Percentiles rank a stretch among this genome's conserved stretches.
phyloP scores from a whole-genome alignment of 148 eudicot species.

The Arbutus unedo region DNA sequence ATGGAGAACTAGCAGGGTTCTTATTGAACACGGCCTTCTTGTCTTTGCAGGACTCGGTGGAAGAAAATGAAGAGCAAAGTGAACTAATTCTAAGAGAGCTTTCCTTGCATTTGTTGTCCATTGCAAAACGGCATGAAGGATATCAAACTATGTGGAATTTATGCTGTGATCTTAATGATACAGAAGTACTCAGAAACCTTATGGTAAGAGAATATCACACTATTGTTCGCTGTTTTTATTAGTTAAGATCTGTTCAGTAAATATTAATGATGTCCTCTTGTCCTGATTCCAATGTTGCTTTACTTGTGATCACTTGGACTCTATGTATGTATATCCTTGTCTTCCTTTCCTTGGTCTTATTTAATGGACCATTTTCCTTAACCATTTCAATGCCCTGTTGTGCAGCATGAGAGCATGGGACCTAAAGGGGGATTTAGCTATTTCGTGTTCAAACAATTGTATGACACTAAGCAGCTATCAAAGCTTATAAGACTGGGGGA shows the following conservation, averaged over 20 bases:
- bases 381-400: conserved; percentile 16
- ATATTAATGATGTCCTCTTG: neutral
- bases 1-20: neutral
- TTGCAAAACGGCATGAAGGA: conserved; percentile 83
- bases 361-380: neutral
- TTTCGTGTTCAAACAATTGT: conserved; percentile 77
- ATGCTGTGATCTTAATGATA: conserved; percentile 79
- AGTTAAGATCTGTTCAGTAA: neutral
- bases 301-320: neutral
- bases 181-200: conserved; percentile 66
- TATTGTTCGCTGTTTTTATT: neutral
- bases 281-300: neutral
- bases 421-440: conserved; percentile 89
- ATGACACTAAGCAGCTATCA: conserved; percentile 56
- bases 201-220: conserved; percentile 53
- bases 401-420: conserved; percentile 90
- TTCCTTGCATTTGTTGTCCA: conserved; percentile 65
- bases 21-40: conserved; percentile 1
- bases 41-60: conserved; percentile 52
- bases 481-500: conserved; percentile 90
- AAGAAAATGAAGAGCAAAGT: conserved; percentile 50
- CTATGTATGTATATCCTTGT: neutral
- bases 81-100: conserved; percentile 45
- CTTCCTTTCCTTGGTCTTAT: conserved; percentile 6
- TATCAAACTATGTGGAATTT: conserved; percentile 84